These are phyloP conservation scores for Fusarium xyrophilum DNA, from an alignment of 2,329 filamentous ascomycete species.

Conservation along the genomic window DNA sequence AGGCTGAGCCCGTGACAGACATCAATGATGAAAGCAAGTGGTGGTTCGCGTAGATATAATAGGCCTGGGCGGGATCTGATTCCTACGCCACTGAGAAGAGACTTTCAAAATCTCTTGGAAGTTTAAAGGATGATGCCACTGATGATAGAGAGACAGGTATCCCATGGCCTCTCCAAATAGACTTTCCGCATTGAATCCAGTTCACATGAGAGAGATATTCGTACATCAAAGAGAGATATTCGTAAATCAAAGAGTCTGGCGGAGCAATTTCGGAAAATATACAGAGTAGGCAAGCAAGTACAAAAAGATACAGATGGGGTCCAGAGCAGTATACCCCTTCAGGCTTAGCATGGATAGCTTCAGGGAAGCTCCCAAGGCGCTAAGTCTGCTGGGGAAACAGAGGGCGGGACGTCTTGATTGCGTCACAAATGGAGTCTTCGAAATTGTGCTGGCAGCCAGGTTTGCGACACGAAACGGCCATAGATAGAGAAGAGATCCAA, in stretches of 20 bases:
- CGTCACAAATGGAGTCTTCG: constrained; percentile 32
- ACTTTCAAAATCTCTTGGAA: not conserved
- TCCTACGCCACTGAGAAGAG: not conserved
- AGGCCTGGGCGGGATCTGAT: not conserved
- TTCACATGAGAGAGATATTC: constrained; percentile 1
- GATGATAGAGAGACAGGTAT: not conserved
- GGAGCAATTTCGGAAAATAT: constrained; percentile 6
- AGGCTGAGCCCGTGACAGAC: not conserved
- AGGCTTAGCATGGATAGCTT: constrained; percentile 23
- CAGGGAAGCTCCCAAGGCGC: constrained; percentile 30
- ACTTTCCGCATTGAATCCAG: not conserved
- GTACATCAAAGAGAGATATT: constrained; percentile 1
- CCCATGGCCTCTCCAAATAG: not conserved
- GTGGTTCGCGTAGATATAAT: not conserved
- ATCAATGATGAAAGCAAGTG: not conserved
- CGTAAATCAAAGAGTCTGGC: constrained; percentile 1
- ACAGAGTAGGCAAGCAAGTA: too few relatives aligned
- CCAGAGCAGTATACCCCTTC: constrained; percentile 1
- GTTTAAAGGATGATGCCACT: not conserved
- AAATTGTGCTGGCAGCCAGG: constrained; percentile 5
- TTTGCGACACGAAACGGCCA: constrained; percentile 6
- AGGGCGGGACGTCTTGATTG: constrained; percentile 20
- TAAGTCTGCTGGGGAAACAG: constrained; percentile 23
- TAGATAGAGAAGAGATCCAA: constrained; percentile 1
- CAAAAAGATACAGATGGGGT: not conserved